These are phyloP conservation scores for Aristolochia fimbriata DNA, from an alignment of 164 flowering plant genomes.

Conservation along the genomic window DNA sequence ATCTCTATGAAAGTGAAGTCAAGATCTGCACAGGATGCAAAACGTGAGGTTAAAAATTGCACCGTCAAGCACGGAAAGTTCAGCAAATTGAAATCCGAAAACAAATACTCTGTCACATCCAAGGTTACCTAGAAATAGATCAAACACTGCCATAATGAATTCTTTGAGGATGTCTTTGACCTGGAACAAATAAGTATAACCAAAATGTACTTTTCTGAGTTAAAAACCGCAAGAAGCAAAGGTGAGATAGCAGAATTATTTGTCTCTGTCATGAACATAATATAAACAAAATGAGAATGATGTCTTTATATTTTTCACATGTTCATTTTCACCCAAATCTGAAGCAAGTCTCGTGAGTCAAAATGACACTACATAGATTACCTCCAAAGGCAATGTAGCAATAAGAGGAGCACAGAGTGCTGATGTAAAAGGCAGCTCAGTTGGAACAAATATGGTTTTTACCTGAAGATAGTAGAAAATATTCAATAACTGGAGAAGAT, in stretches of 20 bases:
- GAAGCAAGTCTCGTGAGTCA: not conserved
- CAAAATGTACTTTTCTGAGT: not conserved
- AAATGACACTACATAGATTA: constrained; percentile 5
- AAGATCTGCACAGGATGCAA: constrained; percentile 40
- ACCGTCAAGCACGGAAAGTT: not conserved
- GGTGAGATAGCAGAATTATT: not conserved
- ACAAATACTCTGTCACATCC: not conserved
- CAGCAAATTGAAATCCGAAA: not conserved
- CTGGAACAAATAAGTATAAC: constrained; percentile 20
- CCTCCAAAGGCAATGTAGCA: constrained; percentile 92
- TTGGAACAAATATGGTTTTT: constrained; percentile 63
- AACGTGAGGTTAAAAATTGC: not conserved
- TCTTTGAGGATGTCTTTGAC: constrained; percentile 57
- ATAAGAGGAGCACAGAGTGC: constrained; percentile 77
- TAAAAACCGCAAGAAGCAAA: not conserved
- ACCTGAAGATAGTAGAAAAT: constrained; percentile 37
- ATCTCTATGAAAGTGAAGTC: constrained; percentile 98
- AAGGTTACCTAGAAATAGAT: constrained; percentile 63
- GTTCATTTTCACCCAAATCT: not conserved
- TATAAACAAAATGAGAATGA: no score
- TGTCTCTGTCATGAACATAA: no score
- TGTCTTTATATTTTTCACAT: no score
- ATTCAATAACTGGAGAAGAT: not conserved
- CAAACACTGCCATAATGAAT: constrained; percentile 59
- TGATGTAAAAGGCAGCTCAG: constrained; percentile 46